Evolutionary conservation across 306 rosid genomes (phyloP), one percentile per base, ranked within the genome.

Genomic region (Neltuma alba): DNA sequence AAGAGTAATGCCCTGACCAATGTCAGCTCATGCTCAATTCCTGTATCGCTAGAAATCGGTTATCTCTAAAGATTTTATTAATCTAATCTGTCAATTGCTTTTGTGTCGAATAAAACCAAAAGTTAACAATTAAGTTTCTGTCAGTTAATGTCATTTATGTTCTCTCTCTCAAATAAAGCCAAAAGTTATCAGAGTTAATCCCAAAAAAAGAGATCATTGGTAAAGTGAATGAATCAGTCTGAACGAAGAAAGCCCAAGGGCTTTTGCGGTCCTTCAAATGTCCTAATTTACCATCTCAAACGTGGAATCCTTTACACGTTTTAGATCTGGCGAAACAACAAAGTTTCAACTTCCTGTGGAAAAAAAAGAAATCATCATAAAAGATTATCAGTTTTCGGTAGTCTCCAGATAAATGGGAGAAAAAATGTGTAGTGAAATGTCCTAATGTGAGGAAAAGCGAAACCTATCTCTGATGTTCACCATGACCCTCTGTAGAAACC

Each of bases 251-350:
- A 78, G 81, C 82, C 70, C 84, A 64, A 58, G 77, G 90, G 90
- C 87, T 81, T 84, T 74, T 70, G 80, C 85, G 76, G 81, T 90
- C 88, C 92, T 79, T 86, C 82, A 82, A 72, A 52, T 75, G 85
- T 79, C 79, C 83, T 80, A 86, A 80, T 82, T 75, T 71, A 85
- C 84, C 88, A 84, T 79, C 89, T 78, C 85, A 87, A 88, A 86
- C 76, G 89, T 86, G 88, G 87, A 72, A 87, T 36, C 85, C 87
- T 84, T 85, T 76, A 80, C 89, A 83, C 86, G 84, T 84, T 86
- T 80, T 60, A 82, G 84, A 77, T 75, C 89, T 84, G 85, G 88
- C 76, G 93, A 81, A 85, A 89, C 93, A 89, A 87, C 89, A 89
- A 80, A 73, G 90, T 89, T 89, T 85, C 88, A 78, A 23, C 80